Evolutionary conservation across 371 early-diverging fungal genomes (phyloP).

Genomic region (Chytridium lagenaria): DNA sequence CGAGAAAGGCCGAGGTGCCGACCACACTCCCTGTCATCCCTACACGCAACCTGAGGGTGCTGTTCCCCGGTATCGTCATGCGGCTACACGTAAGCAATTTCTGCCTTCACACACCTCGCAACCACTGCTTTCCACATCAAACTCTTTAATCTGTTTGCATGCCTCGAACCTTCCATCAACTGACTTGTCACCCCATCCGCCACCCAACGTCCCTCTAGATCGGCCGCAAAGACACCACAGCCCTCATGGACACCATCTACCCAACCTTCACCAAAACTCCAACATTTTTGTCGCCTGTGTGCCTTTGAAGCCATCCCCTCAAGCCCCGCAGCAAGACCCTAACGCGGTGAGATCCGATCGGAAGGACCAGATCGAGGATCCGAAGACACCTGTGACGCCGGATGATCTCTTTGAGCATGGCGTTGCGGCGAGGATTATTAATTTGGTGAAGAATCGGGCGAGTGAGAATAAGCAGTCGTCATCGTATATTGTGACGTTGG

Average conservation of each 20-base stretch:
- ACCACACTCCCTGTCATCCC: slow-evolving; percentile 48
- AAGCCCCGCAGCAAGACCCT: slow-evolving; percentile 4
- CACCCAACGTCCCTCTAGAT: slow-evolving; percentile 19
- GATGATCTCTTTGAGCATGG: slow-evolving; percentile 46
- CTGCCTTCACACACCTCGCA: neutral
- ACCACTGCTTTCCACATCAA: neutral
- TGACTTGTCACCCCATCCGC: neutral
- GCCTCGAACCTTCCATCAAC: too few species aligned
- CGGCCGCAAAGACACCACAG: slow-evolving; percentile 43
- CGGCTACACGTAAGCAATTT: slow-evolving; percentile 43
- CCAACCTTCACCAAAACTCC: slow-evolving; percentile 24
- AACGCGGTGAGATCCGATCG: slow-evolving; percentile 16
- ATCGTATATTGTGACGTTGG: slow-evolving; percentile 42
- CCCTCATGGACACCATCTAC: slow-evolving; percentile 42
- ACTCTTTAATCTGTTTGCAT: too few species aligned
- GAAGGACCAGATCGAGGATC: slow-evolving; percentile 23
- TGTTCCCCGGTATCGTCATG: slow-evolving; percentile 57
- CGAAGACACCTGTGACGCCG: slow-evolving; percentile 21
- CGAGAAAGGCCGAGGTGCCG: slow-evolving; percentile 15
- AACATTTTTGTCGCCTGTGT: slow-evolving; percentile 46
- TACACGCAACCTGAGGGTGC: slow-evolving; percentile 49
- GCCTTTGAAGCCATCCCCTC: slow-evolving; percentile 25
- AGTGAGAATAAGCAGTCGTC: slow-evolving; percentile 26
- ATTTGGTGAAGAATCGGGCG: slow-evolving; percentile 35
- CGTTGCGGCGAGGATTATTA: slow-evolving; percentile 48